These are phyloP conservation scores for Chaetomiaceae sp. DNA, from an alignment of 2,329 filamentous ascomycete species.

Conservation along the genomic window DNA sequence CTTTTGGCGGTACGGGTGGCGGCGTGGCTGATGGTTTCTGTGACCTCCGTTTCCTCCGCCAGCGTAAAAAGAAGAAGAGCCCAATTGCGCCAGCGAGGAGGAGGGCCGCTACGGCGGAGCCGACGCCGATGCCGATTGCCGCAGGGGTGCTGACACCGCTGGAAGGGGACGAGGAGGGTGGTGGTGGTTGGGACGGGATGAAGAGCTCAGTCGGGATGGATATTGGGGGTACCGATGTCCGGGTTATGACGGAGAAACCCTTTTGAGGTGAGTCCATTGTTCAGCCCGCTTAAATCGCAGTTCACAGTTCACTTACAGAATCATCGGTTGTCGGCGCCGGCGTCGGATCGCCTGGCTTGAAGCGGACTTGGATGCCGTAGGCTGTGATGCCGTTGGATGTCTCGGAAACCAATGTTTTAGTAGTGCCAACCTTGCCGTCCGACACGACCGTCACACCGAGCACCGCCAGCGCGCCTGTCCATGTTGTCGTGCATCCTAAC, in stretches of 20 bases:
- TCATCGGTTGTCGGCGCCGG: not conserved
- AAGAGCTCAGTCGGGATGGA: constrained; percentile 6
- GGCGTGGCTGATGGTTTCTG: not conserved
- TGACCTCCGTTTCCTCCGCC: constrained; percentile 19
- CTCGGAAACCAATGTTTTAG: constrained; percentile 14
- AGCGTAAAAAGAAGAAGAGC: constrained; percentile 25
- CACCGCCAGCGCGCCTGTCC: constrained; percentile 15
- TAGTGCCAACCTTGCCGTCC: constrained; percentile 16
- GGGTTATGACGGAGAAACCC: not conserved
- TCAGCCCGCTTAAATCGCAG: too few species aligned
- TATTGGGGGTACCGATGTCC: not conserved
- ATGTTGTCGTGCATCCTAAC: constrained; percentile 28
- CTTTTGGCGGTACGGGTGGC: constrained; percentile 26
- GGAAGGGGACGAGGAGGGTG: not conserved
- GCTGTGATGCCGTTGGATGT: constrained; percentile 22
- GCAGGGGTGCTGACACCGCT: constrained; percentile 23
- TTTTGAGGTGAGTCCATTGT: not conserved
- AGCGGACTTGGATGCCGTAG: constrained; percentile 26
- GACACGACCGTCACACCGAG: constrained; percentile 23
- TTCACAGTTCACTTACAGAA: constrained; percentile 5
- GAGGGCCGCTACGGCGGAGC: constrained; percentile 24
- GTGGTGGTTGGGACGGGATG: constrained; percentile 7
- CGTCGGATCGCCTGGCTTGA: constrained; percentile 18
- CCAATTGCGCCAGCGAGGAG: constrained; percentile 17
- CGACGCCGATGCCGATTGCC: constrained; percentile 28